phyloP scores from a whole-genome alignment of 345 rosid genomes.

The Toxicodendron radicans region DNA sequence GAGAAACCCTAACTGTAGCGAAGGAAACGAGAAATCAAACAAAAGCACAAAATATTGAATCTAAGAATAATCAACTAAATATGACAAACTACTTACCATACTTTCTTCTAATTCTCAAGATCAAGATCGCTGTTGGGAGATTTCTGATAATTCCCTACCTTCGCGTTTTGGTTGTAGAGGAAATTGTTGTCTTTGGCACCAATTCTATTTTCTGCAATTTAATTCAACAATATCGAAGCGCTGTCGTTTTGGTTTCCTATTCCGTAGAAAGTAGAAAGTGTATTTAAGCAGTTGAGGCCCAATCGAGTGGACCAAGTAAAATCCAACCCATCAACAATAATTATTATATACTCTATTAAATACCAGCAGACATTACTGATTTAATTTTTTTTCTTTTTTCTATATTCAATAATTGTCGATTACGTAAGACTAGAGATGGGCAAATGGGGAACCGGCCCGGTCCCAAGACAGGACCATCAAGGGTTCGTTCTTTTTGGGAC shows the following conservation, averaged over 20 bases:
- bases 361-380: too few relatives aligned
- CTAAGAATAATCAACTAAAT: neutral
- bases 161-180: neutral
- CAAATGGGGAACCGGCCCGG: too few relatives aligned
- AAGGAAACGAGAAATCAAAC: neutral
- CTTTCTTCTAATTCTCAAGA: conserved; percentile 2
- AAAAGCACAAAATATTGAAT: neutral
- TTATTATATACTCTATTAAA: too few relatives aligned
- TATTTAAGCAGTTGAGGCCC: neutral
- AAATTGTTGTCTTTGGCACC: neutral
- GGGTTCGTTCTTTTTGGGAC: too few relatives aligned
- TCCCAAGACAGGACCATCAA: too few relatives aligned
- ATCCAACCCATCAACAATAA: neutral
- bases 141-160: neutral
- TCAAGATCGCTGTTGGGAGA: neutral
- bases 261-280: neutral
- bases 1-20: neutral
- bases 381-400: too few relatives aligned
- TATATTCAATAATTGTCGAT: too few relatives aligned
- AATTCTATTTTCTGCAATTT: neutral
- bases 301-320: neutral
- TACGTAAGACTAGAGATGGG: too few relatives aligned
- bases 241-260: neutral
- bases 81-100: conserved; percentile 9
- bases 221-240: neutral